Conservation (phyloP, 78 protist species). For the Dictyostelium citrinum region DNA sequence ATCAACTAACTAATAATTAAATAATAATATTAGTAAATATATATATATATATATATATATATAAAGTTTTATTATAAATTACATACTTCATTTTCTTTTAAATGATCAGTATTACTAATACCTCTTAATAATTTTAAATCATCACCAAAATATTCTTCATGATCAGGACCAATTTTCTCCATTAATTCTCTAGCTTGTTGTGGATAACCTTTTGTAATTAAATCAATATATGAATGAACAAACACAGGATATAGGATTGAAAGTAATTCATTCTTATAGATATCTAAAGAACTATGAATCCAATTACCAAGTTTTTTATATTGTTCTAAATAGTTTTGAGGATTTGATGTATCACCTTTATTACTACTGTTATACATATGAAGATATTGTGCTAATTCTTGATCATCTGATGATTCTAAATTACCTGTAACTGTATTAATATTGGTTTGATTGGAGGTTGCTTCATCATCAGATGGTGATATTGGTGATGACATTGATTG, state of each 20-base stretch:
- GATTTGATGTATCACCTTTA: background rate
- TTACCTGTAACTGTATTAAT: background rate
- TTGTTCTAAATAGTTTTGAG: slow-evolving; percentile 55
- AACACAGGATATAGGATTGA: slow-evolving; percentile 84
- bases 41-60: too few species aligned
- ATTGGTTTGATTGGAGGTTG: background rate
- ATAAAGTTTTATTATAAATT: background rate
- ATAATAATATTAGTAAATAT: background rate
- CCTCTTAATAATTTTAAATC: slow-evolving; percentile 55
- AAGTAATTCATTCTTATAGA: slow-evolving; percentile 79
- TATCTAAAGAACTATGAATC: slow-evolving; percentile 72
- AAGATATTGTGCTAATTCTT: slow-evolving; percentile 26
- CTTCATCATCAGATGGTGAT: background rate
- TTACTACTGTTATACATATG: slow-evolving; percentile 7
- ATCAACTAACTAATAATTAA: slow-evolving; percentile 10
- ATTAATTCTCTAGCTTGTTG: slow-evolving; percentile 68
- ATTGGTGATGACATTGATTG: background rate
- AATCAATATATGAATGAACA: slow-evolving; percentile 86
- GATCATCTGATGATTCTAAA: background rate
- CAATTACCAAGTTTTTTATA: slow-evolving; percentile 77
- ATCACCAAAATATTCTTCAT: slow-evolving; percentile 75
- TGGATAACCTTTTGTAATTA: slow-evolving; percentile 50
- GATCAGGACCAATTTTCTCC: slow-evolving; percentile 75
- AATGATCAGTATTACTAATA: slow-evolving; percentile 44
- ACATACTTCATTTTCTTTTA: slow-evolving; percentile 65